Evolutionary conservation across 176 grass and related monocot genomes (phyloP).

Genomic region (Avena sativa): DNA sequence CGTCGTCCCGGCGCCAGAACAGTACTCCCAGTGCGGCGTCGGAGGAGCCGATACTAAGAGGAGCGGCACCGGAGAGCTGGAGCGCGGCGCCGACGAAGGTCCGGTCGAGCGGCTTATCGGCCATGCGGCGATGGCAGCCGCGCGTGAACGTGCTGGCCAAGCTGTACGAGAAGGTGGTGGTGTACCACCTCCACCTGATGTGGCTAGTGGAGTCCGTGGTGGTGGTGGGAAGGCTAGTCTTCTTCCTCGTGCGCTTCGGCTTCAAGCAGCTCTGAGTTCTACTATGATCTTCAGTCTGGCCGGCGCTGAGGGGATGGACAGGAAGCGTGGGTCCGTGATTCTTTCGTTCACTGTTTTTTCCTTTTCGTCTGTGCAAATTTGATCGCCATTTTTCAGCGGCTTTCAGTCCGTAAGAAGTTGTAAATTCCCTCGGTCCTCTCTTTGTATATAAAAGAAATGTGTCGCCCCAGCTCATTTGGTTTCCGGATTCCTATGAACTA

Average conservation of each 20-base stretch:
- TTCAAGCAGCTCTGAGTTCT: slow-evolving; percentile 45
- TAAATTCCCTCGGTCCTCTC: neutral
- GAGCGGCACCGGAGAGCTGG: neutral
- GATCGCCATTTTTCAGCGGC: neutral
- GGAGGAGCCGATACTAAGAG: slow-evolving; percentile 9
- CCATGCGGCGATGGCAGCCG: slow-evolving; percentile 42
- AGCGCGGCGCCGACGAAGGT: neutral
- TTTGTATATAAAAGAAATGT: neutral
- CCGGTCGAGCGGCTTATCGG: neutral
- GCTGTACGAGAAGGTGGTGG: slow-evolving; percentile 45
- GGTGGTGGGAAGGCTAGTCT: slow-evolving; percentile 50
- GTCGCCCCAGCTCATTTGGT: neutral
- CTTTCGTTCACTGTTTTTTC: too few relatives aligned
- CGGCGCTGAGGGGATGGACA: neutral
- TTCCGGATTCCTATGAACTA: too few relatives aligned
- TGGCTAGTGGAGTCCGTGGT: slow-evolving; percentile 74
- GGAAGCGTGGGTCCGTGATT: neutral
- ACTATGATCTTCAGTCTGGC: neutral
- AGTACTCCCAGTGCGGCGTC: neutral
- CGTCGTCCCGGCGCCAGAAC: neutral
- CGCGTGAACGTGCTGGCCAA: slow-evolving; percentile 27
- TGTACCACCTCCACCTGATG: slow-evolving; percentile 66
- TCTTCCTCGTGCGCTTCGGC: slow-evolving; percentile 75
- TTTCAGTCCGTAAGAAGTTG: slow-evolving; percentile 1
- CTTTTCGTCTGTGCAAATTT: neutral